Base-by-base conservation (phyloP, 768 basidiomycete species). In the Galerina marginata region DNA sequence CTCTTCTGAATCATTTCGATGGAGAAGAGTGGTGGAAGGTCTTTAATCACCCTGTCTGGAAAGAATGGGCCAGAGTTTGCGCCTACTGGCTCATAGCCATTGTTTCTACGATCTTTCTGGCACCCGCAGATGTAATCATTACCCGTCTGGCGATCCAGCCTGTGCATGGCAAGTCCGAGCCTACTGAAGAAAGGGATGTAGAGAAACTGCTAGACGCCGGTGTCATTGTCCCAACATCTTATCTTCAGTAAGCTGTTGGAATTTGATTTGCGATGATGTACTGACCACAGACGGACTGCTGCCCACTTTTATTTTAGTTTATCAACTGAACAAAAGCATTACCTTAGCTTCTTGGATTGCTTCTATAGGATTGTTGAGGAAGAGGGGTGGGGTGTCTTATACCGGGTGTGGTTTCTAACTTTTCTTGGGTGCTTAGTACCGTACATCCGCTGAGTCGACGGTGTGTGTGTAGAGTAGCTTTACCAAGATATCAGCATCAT, bases 331-430 rank as follows among this genome's bases (percentile, higher is more conserved):
- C 55, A 56, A 42, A 16, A n/a, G 3, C 64, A 58, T 25, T 65
- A 65, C 33, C n/a, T 25, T 44, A 58, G 61, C 6, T 55, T 65
- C 36, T 16, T 44, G 10, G 62, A 66, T 49, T 63, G 67, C 33
- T 50, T 67, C 53, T 44, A 51, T 23, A 57, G 61, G 26, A 65
- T 62, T 42, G 44, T 54, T 2, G 33, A 59, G 29, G 67, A 68
- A 39, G 67, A 68, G 37, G 67, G 67, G 0, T 60, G 60, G 58
- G 57, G 45, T n/a, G 54, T 56, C 11, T 38, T 68, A 7, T 68
- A 66, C 39, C 65, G 67, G 44, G 58, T 57, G 6, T 68, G 59
- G 62, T 56, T 61, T 52, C 37, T 66, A 15, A 66, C 65, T 10
- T 56, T 63, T 23, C 40, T 68, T 7, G 65, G 65, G 25, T 54